phyloP scores from a whole-genome alignment of 2,329 filamentous ascomycete species.

The Nemania serpens region DNA sequence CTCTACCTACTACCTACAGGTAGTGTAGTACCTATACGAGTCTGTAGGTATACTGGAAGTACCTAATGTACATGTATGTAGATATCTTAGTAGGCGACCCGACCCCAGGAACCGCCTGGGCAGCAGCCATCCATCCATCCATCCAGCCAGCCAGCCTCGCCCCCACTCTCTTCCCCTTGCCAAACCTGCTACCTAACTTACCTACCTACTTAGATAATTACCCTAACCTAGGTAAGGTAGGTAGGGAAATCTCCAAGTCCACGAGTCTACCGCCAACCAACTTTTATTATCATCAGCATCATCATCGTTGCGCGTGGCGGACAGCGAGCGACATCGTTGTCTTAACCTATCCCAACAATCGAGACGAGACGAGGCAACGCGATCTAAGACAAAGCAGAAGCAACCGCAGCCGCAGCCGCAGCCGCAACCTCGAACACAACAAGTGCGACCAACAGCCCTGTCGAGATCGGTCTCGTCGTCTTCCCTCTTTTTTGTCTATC shows the following conservation, averaged over 20 bases:
- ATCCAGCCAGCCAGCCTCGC: not conserved
- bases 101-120: too few species aligned
- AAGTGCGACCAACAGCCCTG: not conserved
- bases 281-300: not conserved
- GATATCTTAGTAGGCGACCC: too few species aligned
- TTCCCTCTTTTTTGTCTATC: not conserved
- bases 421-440: not conserved
- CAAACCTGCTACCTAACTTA: conserved; percentile 7
- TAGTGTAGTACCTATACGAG: too few species aligned
- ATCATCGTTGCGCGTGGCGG: conserved; percentile 10
- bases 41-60: too few species aligned
- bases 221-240: too few species aligned
- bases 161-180: conserved; percentile 3
- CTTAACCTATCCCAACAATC: not conserved
- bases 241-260: too few species aligned
- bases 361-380: not conserved
- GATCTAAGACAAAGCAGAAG: not conserved
- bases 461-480: not conserved
- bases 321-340: conserved; percentile 6
- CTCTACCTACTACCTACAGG: too few species aligned
- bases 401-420: too few species aligned
- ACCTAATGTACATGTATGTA: too few species aligned
- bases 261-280: too few species aligned
- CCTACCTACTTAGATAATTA: not conserved
- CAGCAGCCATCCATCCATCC: too few species aligned